Evolutionary conservation across 2,329 filamentous ascomycete genomes (phyloP), one percentile per base, ranked within the genome.

Genomic region (Scorias spongiosa): DNA sequence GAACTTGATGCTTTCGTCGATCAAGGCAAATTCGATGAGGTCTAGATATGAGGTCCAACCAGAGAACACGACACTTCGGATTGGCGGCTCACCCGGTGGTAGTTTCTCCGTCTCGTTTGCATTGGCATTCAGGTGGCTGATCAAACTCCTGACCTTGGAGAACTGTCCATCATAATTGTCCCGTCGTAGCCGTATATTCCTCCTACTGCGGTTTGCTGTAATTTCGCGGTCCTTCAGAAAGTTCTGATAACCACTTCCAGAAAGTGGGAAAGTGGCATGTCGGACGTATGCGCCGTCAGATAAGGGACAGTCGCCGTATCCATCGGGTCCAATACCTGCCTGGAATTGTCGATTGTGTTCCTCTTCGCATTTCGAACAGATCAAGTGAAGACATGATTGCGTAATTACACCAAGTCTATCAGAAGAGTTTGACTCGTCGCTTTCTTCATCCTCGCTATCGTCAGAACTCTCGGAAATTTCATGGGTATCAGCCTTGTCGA

Each of bases 11-110:
- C 72, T 69, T 10, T 72, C 72, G 41, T 76, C 71, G 28, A 77
- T 70, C 11, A 96, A 72, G 0, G 88, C 89, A 41, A 85, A 71
- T 57, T 91, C 79, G 52, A 98, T 93, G 15, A 98, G 75, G 59
- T 96, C 88, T 12, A 98, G 76, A 58, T 96, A 88, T 0, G 83
- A 81, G 0, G 91, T 96, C 88, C 91, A 96, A n/a, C 80, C 81
- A 0, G 87, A 94, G 63, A 96, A 96, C 6, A 98, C 79, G 11
- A 98, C 87, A 20, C 85, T 67, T 48, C 47, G 96, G 64, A 85
- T 82, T 0, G 88, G 88, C 0, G 77, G 74, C 56, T 88, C 76
- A 44, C 53, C 57, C 10, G 74, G 65, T 0, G 78, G 75, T 9
- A 75, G 68, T 0, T 65, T 66, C 32, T 73, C 70, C 47, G 78